phyloP scores from a whole-genome alignment of 208 protist genomes.

The Tritrichomonas foetus region DNA sequence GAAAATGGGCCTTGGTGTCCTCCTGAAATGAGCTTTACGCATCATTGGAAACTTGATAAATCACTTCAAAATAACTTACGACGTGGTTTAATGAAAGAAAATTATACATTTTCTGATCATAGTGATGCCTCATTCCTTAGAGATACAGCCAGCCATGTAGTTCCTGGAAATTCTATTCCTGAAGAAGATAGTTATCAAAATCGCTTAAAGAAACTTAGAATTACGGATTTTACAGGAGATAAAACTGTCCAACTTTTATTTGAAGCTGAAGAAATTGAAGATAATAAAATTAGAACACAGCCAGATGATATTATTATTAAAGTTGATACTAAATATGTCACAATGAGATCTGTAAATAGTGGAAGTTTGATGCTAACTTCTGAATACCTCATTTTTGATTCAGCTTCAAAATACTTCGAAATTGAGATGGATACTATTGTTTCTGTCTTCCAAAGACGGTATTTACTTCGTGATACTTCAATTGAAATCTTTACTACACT shows the following conservation, averaged over 20 bases:
- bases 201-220: background rate
- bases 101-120: background rate
- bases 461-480: background rate
- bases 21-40: background rate
- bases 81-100: background rate
- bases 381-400: background rate
- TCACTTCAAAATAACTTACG: background rate
- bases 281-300: background rate
- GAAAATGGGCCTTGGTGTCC: slow-evolving; percentile 8
- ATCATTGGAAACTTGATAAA: slow-evolving; percentile 7
- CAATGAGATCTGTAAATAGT: background rate
- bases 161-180: background rate
- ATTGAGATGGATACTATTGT: background rate
- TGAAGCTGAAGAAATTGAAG: background rate
- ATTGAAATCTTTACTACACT: background rate
- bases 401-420: background rate
- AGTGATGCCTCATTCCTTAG: background rate
- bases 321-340: background rate
- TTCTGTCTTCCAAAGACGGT: background rate
- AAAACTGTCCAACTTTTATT: background rate
- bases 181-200: background rate
- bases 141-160: background rate
- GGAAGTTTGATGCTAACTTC: background rate
- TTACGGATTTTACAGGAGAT: background rate
- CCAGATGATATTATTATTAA: background rate